Conservation (phyloP, 495 filamentous ascomycete species). For the Arthonia radiata region DNA sequence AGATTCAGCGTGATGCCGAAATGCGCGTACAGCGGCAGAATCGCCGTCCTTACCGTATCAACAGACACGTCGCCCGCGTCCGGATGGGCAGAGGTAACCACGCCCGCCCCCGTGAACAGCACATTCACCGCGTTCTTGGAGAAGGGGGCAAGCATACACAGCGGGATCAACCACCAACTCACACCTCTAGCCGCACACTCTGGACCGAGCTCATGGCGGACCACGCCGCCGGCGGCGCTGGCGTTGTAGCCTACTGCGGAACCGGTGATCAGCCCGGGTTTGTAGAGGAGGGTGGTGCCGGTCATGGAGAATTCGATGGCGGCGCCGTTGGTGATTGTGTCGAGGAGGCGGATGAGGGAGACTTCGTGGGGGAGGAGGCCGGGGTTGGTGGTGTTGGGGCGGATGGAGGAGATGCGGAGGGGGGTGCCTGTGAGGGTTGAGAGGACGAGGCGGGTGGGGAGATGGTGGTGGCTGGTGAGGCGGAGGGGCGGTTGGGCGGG, state of each 20-base stretch:
- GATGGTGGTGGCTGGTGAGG: constrained; percentile 61
- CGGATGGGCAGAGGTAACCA: constrained; percentile 68
- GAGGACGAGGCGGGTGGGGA: constrained; percentile 67
- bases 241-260: constrained; percentile 40
- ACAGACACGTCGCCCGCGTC: constrained; percentile 67
- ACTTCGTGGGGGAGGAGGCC: constrained; percentile 83
- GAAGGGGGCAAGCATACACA: constrained; percentile 83
- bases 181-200: constrained; percentile 53
- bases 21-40: constrained; percentile 67
- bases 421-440: constrained; percentile 75
- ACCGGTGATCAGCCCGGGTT: constrained; percentile 77
- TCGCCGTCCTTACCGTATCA: constrained; percentile 79
- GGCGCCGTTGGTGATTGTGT: constrained; percentile 85
- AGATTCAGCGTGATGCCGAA: constrained; percentile 77
- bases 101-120: constrained; percentile 66
- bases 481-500: constrained; percentile 25
- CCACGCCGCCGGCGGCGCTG: constrained; percentile 37
- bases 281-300: constrained; percentile 74
- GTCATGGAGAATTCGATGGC: constrained; percentile 85
- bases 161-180: constrained; percentile 76
- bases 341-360: constrained; percentile 84
- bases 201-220: constrained; percentile 53
- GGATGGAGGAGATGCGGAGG: constrained; percentile 80
- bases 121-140: constrained; percentile 72
- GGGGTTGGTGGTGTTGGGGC: constrained; percentile 52